A percentile compares a stretch with the other conserved stretches of the same genome.
phyloP scores from a whole-genome alignment of 495 filamentous ascomycete species.

The Aspergillus biplanus region DNA sequence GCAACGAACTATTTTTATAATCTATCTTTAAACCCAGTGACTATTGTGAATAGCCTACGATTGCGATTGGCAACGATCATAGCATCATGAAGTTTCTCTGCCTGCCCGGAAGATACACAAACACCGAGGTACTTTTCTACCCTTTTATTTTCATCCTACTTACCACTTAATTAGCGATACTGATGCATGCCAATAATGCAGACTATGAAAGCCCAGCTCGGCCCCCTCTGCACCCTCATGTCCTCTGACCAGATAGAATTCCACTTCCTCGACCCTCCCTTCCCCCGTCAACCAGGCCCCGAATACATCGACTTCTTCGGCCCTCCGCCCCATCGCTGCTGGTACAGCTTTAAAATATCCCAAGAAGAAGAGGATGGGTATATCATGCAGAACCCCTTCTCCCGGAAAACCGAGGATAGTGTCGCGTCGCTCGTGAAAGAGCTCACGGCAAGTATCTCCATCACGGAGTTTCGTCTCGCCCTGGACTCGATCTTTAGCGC shows the following conservation, averaged over 20 bases:
- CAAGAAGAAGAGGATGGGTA: constrained; percentile 20
- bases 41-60: background rate
- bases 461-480: constrained; percentile 12
- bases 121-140: constrained; percentile 25
- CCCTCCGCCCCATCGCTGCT: constrained; percentile 35
- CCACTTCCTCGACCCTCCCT: constrained; percentile 26
- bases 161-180: too few species aligned
- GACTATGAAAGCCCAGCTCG: constrained; percentile 32
- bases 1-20: too few species aligned
- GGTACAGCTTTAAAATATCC: constrained; percentile 22
- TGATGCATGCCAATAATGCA: background rate
- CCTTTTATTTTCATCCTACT: background rate
- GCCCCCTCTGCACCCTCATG: constrained; percentile 27
- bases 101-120: constrained; percentile 33
- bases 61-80: background rate
- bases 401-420: constrained; percentile 23
- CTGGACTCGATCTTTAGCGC: constrained; percentile 27
- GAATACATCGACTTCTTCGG: constrained; percentile 34
- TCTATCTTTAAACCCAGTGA: too few species aligned
- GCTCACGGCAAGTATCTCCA: constrained; percentile 8
- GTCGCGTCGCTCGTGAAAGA: constrained; percentile 18
- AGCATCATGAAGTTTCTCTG: constrained; percentile 35
- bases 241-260: constrained; percentile 24
- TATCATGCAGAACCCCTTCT: background rate
- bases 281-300: constrained; percentile 9